These are phyloP conservation scores for Paxillus rubicundulus DNA, from an alignment of 768 basidiomycete species.

Conservation along the genomic window DNA sequence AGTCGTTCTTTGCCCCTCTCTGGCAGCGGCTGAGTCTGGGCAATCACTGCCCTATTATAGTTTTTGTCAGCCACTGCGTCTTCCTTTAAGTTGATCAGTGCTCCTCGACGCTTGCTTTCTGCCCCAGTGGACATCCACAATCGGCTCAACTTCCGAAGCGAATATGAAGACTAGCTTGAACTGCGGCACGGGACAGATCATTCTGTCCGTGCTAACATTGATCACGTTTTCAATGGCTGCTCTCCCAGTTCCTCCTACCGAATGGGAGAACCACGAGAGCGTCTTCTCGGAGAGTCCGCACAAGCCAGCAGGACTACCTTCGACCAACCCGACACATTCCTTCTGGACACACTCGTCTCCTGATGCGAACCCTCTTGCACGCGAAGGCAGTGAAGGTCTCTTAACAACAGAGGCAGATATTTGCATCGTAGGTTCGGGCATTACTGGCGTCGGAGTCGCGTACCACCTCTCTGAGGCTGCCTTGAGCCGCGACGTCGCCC, in stretches of 20 bases:
- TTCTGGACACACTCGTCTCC: conserved; percentile 65
- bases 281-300: conserved; percentile 1
- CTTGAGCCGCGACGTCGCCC: neutral
- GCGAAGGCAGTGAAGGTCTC: conserved; percentile 59
- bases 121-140: no score
- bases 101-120: no score
- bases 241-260: neutral
- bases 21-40: no score
- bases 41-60: no score
- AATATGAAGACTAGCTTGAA: no score
- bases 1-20: no score
- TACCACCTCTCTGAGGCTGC: conserved; percentile 59
- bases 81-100: no score
- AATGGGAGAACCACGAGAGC: conserved; percentile 3
- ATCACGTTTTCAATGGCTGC: conserved; percentile 14
- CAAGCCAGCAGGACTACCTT: conserved; percentile 43
- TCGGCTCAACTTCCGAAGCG: no score
- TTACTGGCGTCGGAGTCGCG: conserved; percentile 72
- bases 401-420: conserved; percentile 65
- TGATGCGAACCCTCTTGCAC: conserved; percentile 63
- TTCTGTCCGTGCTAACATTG: neutral
- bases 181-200: conserved; percentile 7
- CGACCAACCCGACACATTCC: conserved; percentile 62
- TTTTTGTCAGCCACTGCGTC: conserved; percentile 10
- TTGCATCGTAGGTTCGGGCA: conserved; percentile 77